Evolutionary conservation across 2,329 filamentous ascomycete species (phyloP), one percentile per base, ranked within the genome.

Genomic region (Seiridium cupressi): DNA sequence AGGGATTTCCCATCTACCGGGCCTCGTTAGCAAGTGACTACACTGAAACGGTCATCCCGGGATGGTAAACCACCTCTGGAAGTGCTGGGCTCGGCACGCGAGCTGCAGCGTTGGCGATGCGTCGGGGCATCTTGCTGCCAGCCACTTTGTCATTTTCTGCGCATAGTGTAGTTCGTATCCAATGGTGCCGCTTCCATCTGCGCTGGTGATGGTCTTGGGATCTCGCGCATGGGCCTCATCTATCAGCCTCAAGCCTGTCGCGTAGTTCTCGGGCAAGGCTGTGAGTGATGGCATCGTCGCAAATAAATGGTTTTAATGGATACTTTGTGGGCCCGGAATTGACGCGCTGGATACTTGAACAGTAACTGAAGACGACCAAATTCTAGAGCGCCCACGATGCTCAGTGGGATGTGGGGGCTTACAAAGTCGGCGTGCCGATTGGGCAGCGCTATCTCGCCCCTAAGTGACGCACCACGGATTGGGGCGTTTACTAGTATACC

Each of bases 61-160:
- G 11, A 34, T 18, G 49, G 11, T 26, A 57, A 60, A 70, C 54
- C 65, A 83, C 76, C 91, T 87, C 57, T 88, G 85, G 68, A 96
- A 91, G 74, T 96, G 92, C 73, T 96, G 92, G 9, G 91, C 92
- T 65, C 91, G 88, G 65, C 93, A 89, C 18, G 92, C 92, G 51
- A 95, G 81, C 63, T 86, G 86, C 58, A 96, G 80, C 32, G 84
- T 75, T 1, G 88, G 87, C 2, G 89, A 86, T 1, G 91, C 87
- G 35, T 79, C 66, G 0, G 90, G 86, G 7, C 76, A 75, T 63
- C 87, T 85, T 13, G 81, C 76, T 7, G 79, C 71, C 38, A 96
- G 87, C 81, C 90, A 95, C 38, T 79, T 76, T 55, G 89, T 92
- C 89, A 93, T 93, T 74, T 92, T 87, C 55, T 83, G 81, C 5